Percentiles rank a stretch among this genome's conserved stretches.
Conservation (phyloP, 2,329 filamentous ascomycete genomes). For the Aquanectria penicillioides region DNA sequence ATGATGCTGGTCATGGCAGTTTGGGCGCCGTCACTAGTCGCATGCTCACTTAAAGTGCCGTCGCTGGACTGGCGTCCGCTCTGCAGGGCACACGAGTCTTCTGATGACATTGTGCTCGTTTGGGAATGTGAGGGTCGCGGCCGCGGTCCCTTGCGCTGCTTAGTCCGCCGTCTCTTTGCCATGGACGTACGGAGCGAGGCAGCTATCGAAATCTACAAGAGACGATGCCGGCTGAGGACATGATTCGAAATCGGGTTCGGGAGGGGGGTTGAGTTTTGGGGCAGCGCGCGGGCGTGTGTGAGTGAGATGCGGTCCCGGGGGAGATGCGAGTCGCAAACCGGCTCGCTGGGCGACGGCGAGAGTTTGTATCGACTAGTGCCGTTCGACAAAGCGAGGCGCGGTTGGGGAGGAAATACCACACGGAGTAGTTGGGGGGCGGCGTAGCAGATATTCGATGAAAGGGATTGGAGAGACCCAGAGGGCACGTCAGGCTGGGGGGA, state of each 20-base stretch:
- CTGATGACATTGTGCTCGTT: constrained; percentile 45
- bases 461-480: not conserved
- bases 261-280: constrained; percentile 23
- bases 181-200: constrained; percentile 41
- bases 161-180: constrained; percentile 46
- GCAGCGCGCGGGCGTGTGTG: constrained; percentile 26
- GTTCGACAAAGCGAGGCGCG: not conserved
- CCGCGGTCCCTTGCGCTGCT: constrained; percentile 41
- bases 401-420: not conserved
- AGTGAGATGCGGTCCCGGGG: constrained; percentile 11
- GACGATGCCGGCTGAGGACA: constrained; percentile 31
- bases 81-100: constrained; percentile 42
- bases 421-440: too few species aligned
- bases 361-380: not conserved
- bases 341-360: not conserved
- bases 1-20: constrained; percentile 52
- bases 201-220: constrained; percentile 34
- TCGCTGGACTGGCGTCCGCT: constrained; percentile 47
- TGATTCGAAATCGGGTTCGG: constrained; percentile 30
- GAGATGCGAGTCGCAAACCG: not conserved
- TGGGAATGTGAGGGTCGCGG: constrained; percentile 36
- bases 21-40: constrained; percentile 45
- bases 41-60: constrained; percentile 45
- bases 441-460: not conserved
- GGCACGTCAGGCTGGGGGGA: not conserved